Evolutionary conservation across 257 asterid species (phyloP).

Genomic region (Gentiana straminea): DNA sequence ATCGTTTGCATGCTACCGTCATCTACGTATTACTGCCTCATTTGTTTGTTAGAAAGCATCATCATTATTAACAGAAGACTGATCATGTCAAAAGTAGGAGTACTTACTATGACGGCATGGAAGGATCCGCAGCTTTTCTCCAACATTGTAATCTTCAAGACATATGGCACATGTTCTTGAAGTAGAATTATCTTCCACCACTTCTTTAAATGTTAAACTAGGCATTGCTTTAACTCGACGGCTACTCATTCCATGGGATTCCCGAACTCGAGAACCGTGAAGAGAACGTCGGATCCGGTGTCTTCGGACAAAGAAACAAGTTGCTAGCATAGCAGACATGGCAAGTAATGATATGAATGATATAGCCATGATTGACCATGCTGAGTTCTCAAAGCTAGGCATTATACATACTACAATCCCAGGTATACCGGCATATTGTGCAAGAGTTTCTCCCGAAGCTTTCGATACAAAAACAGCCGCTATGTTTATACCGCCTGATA

Average conservation of each 20-base stretch:
- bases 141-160: slow-evolving; percentile 74
- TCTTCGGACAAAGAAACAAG: slow-evolving; percentile 75
- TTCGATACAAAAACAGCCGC: slow-evolving; percentile 61
- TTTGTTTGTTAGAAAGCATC: too few species aligned
- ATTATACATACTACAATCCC: slow-evolving; percentile 48
- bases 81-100: slow-evolving; percentile 2
- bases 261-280: slow-evolving; percentile 36
- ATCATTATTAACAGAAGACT: too few species aligned
- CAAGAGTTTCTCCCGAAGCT: slow-evolving; percentile 46
- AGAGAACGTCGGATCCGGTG: slow-evolving; percentile 48
- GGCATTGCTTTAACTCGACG: slow-evolving; percentile 88
- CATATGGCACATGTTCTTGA: slow-evolving; percentile 80
- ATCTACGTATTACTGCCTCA: too few species aligned
- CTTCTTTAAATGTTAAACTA: slow-evolving; percentile 57
- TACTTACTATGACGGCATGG: slow-evolving; percentile 85
- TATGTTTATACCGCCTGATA: slow-evolving; percentile 48
- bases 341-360: slow-evolving; percentile 66
- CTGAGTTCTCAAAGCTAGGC: slow-evolving; percentile 51
- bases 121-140: slow-evolving; percentile 73
- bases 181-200: slow-evolving; percentile 74
- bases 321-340: slow-evolving; percentile 65
- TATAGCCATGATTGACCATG: slow-evolving; percentile 69
- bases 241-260: slow-evolving; percentile 72
- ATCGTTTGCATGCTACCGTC: too few species aligned
- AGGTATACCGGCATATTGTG: slow-evolving; percentile 31